phyloP scores from a whole-genome alignment of 176 grass and related monocot species.

The Carex kokanica region DNA sequence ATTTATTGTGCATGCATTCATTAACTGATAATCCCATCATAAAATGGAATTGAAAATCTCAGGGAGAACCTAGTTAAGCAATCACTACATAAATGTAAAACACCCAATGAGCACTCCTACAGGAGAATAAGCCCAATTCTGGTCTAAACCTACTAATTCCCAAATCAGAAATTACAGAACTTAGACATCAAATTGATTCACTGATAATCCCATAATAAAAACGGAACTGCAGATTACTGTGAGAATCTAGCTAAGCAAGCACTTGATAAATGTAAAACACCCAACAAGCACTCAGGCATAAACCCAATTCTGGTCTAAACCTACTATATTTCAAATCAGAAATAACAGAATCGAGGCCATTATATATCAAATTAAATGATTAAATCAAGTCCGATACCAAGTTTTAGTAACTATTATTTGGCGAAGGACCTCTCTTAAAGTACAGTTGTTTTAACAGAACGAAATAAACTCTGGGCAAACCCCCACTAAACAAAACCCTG shows the following conservation, averaged over 20 bases:
- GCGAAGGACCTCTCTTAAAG: background rate
- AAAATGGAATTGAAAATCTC: background rate
- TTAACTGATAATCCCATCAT: background rate
- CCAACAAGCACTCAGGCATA: background rate
- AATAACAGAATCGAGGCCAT: background rate
- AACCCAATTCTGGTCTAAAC: background rate
- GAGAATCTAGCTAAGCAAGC: background rate
- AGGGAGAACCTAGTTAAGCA: background rate
- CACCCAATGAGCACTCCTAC: background rate
- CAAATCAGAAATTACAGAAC: background rate
- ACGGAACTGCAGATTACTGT: background rate
- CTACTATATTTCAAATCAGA: background rate
- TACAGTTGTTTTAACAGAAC: background rate
- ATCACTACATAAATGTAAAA: background rate
- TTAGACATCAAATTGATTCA: background rate
- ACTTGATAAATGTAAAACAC: background rate
- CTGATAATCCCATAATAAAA: background rate
- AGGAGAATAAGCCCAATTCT: background rate
- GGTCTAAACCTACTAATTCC: background rate
- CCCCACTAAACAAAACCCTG: background rate
- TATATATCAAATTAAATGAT: background rate
- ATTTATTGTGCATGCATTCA: background rate
- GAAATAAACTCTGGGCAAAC: background rate
- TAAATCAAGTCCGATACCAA: background rate
- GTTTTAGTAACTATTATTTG: background rate